Evolutionary conservation across 306 rosid genomes (phyloP).

Genomic region (Lithocarpus polystachyus): DNA sequence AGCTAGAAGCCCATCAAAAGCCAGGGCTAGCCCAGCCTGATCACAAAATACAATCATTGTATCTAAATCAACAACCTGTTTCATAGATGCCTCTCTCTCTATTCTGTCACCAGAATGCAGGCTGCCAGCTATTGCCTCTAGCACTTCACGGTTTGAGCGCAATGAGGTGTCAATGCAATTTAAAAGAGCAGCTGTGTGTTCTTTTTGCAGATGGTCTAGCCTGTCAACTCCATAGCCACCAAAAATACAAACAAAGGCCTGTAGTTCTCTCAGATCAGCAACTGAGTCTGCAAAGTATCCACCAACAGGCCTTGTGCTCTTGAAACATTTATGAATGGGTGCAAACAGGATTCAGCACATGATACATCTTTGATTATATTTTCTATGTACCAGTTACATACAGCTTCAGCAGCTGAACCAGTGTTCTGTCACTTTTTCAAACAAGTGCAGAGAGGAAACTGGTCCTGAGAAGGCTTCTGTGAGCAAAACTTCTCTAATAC

Average conservation of each 20-base stretch:
- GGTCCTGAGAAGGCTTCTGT: conserved; percentile 92
- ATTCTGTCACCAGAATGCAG: conserved; percentile 85
- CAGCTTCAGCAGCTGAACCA: conserved; percentile 87
- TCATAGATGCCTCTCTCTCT: conserved; percentile 82
- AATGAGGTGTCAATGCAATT: conserved; percentile 94
- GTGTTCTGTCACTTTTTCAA: conserved; percentile 87
- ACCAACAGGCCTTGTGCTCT: conserved; percentile 97
- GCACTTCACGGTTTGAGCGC: conserved; percentile 82
- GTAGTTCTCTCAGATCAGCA: conserved; percentile 79
- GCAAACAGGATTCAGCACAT: conserved; percentile 90
- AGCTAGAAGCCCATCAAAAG: conserved; percentile 74
- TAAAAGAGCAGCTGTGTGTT: conserved; percentile 96
- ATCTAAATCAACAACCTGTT: conserved; percentile 86
- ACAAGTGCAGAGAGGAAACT: conserved; percentile 85
- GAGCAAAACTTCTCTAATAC: conserved; percentile 90
- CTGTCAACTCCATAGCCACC: conserved; percentile 99
- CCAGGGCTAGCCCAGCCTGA: conserved; percentile 89
- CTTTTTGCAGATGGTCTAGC: conserved; percentile 88
- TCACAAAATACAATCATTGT: conserved; percentile 84
- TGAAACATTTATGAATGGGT: conserved; percentile 87
- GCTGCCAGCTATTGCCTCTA: conserved; percentile 81
- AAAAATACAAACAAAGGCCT: conserved; percentile 82
- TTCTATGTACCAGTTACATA: conserved; percentile 95
- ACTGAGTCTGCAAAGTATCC: conserved; percentile 98
- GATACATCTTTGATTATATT: conserved; percentile 88